A percentile compares a stretch with the other conserved stretches of the same genome.
phyloP scores from a whole-genome alignment of 2,329 filamentous ascomycete genomes.

The Laburnicola sp. region DNA sequence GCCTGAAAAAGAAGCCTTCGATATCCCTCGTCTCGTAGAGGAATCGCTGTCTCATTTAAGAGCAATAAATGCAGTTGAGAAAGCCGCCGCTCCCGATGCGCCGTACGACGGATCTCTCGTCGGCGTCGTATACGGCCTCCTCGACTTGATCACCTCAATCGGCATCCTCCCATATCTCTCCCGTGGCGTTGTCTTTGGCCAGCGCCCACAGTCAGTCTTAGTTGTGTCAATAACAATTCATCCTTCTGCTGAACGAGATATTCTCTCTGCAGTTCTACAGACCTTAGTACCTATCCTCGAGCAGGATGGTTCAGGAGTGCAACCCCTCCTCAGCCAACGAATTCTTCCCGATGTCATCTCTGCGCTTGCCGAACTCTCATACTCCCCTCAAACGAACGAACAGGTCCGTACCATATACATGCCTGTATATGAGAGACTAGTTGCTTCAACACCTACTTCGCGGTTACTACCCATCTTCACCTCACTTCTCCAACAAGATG shows the following conservation, averaged over 20 bases:
- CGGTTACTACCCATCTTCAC: conserved; percentile 65
- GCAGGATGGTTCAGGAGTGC: conserved; percentile 36
- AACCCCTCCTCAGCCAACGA: conserved; percentile 43
- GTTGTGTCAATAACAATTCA: conserved; percentile 18
- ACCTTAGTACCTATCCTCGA: conserved; percentile 29
- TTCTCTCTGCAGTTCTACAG: conserved; percentile 21
- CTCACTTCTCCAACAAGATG: conserved; percentile 64
- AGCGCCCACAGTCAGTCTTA: conserved; percentile 42
- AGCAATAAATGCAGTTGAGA: conserved; percentile 40
- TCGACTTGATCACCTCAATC: conserved; percentile 40
- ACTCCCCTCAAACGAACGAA: conserved; percentile 27
- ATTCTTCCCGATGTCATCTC: conserved; percentile 41
- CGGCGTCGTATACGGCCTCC: conserved; percentile 43
- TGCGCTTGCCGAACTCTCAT: conserved; percentile 40
- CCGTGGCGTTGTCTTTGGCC: conserved; percentile 35
- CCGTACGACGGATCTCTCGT: conserved; percentile 46
- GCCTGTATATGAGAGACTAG: conserved; percentile 21
- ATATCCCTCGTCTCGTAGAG: conserved; percentile 25
- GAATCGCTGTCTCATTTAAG: conserved; percentile 37
- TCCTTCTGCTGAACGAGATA: conserved; percentile 11
- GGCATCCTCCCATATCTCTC: conserved; percentile 43
- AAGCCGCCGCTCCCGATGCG: conserved; percentile 34
- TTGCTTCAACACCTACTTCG: conserved; percentile 51
- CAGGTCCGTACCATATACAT: conserved; percentile 17
- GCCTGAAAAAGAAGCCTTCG: conserved; percentile 13